Evolutionary conservation across 257 asterid genomes (phyloP), one percentile per base, ranked within the genome.

Genomic region (Przewalskia tangutica): DNA sequence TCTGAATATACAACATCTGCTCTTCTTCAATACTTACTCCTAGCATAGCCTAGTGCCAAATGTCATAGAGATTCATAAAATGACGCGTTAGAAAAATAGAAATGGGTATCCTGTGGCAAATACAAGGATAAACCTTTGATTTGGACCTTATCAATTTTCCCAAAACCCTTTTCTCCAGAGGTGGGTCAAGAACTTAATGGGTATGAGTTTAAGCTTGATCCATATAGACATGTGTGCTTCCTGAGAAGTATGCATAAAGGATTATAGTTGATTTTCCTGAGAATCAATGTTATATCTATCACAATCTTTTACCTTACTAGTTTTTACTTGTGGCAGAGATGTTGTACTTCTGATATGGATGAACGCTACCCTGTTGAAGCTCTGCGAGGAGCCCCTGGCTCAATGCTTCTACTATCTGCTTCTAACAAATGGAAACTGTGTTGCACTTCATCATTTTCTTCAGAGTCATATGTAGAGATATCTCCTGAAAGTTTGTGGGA

Each of bases 401-500:
- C 90, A 79, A 86, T 80, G 27, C 82, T 62, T 67, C 76, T 83
- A 54, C 83, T 80, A 84, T 62, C 83, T 78, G 83, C 85, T 75
- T 79, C 79, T 79, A 80, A 83, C 84, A 90, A 87, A 76, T 88
- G 94, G 97, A 90, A 85, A 79, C 84, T 87, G 66, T 44, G 77
- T 82, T 89, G 94, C 85, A 90, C 93, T 56, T 81, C 88, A 55
- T 88, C 91, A 81, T 83, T 85, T 82, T 84, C 82, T 76, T 77
- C 89, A 55, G 90, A 90, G 84, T 50, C 73, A 36, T 86, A 48
- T 68, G 86, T 62, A 17, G 91, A 89, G 53, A 90, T 91, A 79
- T 88, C 97, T 83, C 92, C 95, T 9, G 92, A 91, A 82, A 95
- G 95, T 86, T 91, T 95, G 88, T 95, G 98, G 98, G 91, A 95